Percentiles rank a stretch among this genome's conserved stretches.
These are phyloP conservation scores for Raddia distichophylla DNA, from an alignment of 176 grass and related monocot genomes.

Conservation along the genomic window DNA sequence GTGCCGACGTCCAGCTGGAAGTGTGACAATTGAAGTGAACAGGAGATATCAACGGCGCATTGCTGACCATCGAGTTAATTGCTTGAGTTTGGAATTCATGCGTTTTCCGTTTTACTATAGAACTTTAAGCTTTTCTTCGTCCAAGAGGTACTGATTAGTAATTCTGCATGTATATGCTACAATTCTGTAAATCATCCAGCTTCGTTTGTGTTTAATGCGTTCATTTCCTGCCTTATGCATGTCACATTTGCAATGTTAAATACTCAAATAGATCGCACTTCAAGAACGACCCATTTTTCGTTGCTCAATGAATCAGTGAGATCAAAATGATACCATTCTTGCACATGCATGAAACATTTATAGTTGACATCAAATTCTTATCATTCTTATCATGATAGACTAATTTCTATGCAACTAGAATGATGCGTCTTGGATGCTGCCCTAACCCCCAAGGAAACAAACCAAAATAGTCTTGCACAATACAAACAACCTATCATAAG, in stretches of 20 bases:
- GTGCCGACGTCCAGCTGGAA: slow-evolving; percentile 78
- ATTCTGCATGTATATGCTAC: background rate
- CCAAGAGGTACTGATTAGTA: background rate
- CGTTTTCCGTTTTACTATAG: slow-evolving; percentile 1
- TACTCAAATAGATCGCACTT: background rate
- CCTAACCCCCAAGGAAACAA: slow-evolving; percentile 2
- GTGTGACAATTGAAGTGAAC: slow-evolving; percentile 63
- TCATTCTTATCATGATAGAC: background rate
- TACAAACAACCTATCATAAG: slow-evolving; percentile 3
- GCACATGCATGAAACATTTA: background rate
- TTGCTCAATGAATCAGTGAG: background rate
- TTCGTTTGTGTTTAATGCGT: background rate
- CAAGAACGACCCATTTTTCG: background rate
- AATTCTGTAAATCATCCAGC: slow-evolving; percentile 3
- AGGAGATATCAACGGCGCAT: slow-evolving; percentile 2
- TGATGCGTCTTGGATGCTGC: slow-evolving; percentile 18
- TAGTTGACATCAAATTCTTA: background rate
- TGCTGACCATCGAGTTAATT: slow-evolving; percentile 23
- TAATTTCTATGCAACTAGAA: slow-evolving; percentile 16
- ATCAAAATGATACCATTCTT: background rate
- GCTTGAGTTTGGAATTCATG: slow-evolving; percentile 1
- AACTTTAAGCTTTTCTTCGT: background rate
- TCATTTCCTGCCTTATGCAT: background rate
- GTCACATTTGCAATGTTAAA: slow-evolving; percentile 1
- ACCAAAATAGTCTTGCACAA: background rate